These are phyloP conservation scores for Dryadomyces quercivorus DNA, from an alignment of 2,329 filamentous ascomycete species.

Conservation along the genomic window DNA sequence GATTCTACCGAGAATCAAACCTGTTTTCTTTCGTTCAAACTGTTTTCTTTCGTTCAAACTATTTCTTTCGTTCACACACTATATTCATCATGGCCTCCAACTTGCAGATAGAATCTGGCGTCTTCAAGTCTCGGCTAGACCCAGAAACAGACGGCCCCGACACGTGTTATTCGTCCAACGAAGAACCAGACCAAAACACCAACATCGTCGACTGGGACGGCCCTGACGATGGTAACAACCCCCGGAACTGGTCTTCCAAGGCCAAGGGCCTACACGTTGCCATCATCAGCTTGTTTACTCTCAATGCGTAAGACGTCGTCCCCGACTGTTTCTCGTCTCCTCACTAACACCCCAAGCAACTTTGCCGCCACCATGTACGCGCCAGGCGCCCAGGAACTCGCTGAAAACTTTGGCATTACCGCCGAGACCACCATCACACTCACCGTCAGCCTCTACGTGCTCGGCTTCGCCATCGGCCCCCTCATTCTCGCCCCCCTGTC, in stretches of 20 bases:
- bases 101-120: neutral
- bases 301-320: constrained; percentile 13
- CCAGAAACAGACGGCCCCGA: neutral
- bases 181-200: constrained; percentile 19
- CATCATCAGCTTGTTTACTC: constrained; percentile 35
- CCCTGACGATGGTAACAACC: constrained; percentile 35
- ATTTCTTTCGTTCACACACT: too few species aligned
- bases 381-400: neutral
- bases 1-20: too few species aligned
- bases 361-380: constrained; percentile 2
- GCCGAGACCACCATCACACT: neutral
- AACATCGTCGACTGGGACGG: constrained; percentile 42
- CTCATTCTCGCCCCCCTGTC: constrained; percentile 5
- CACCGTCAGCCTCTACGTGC: constrained; percentile 3
- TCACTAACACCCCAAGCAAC: neutral
- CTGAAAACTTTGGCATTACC: neutral
- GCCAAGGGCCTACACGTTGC: constrained; percentile 33
- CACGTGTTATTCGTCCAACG: neutral
- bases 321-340: neutral
- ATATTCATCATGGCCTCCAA: too few species aligned
- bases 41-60: too few species aligned
- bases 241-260: constrained; percentile 35
- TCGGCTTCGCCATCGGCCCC: constrained; percentile 5
- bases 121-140: neutral
- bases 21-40: too few species aligned